Conservation (phyloP, 345 rosid species). For the Gossypium longicalyx region DNA sequence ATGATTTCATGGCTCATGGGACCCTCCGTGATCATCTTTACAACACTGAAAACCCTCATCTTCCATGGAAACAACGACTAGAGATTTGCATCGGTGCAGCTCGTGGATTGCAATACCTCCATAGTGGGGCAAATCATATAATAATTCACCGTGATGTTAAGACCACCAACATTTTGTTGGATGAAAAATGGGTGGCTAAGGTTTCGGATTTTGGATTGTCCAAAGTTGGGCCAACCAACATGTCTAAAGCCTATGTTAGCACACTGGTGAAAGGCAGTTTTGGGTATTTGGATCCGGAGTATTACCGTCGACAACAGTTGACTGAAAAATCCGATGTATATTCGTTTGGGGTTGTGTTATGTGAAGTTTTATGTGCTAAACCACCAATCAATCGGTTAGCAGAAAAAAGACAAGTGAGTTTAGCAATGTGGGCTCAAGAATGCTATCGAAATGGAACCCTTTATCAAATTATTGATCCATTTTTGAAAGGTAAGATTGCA, state of each 20-base stretch:
- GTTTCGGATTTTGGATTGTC: conserved; percentile 7
- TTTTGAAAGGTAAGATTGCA: background rate
- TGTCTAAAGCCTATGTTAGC: conserved; percentile 6
- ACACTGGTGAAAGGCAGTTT: conserved; percentile 2
- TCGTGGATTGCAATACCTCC: conserved; percentile 7
- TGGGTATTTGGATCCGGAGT: conserved; percentile 2
- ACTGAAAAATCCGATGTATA: conserved; percentile 5
- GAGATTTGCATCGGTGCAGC: conserved; percentile 3
- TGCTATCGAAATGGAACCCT: background rate
- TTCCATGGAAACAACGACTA: background rate
- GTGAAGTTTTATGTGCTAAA: background rate
- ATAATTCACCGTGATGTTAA: conserved; percentile 8
- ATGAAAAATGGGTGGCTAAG: conserved; percentile 2
- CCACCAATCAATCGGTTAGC: conserved; percentile 1
- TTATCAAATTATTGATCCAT: background rate
- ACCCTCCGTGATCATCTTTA: background rate
- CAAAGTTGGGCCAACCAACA: background rate
- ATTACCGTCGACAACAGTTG: background rate
- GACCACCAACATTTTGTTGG: conserved; percentile 3
- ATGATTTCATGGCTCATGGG: conserved; percentile 1
- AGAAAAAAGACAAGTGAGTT: background rate
- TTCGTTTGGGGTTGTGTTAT: background rate
- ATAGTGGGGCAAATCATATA: background rate
- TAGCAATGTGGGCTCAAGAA: background rate
- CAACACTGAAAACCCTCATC: background rate